Percentiles rank a stretch among this genome's conserved stretches.
Conservation (phyloP, 192 early-diverging fungal species). For the Coemansia sp. region DNA sequence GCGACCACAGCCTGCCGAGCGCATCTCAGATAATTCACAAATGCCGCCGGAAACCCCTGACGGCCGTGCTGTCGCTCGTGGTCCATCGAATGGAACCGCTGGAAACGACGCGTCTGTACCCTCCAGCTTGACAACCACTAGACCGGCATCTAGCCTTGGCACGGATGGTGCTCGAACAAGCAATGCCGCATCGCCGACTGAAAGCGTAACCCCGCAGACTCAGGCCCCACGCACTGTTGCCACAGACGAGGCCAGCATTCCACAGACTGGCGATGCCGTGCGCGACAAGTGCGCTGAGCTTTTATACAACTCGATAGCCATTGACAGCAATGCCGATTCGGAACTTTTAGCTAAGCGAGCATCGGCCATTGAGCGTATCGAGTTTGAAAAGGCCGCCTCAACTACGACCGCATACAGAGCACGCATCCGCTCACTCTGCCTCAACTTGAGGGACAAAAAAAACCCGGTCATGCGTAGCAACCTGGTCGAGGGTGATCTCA, state of each 20-base stretch:
- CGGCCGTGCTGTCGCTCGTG: not conserved
- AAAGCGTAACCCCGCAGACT: not conserved
- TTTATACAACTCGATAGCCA: conserved; percentile 75
- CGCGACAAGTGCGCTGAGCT: conserved; percentile 83
- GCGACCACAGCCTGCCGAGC: conserved; percentile 7
- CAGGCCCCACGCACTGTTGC: conserved; percentile 38
- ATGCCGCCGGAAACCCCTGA: not conserved
- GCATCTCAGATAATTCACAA: not conserved
- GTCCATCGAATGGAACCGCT: not conserved
- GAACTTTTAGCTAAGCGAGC: conserved; percentile 60
- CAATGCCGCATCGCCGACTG: not conserved
- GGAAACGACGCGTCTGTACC: not conserved
- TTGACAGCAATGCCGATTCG: conserved; percentile 51
- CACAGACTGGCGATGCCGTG: conserved; percentile 60
- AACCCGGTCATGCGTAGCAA: conserved; percentile 74
- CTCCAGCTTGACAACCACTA: not conserved
- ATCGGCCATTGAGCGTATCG: conserved; percentile 61
- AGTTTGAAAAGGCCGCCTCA: conserved; percentile 60
- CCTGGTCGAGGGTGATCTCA: conserved; percentile 70
- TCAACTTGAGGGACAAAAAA: conserved; percentile 76
- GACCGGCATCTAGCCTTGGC: not conserved
- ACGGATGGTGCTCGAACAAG: conserved; percentile 8
- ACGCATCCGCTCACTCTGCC: conserved; percentile 73
- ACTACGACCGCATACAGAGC: conserved; percentile 67
- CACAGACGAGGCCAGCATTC: conserved; percentile 34